Percentiles rank a stretch among this genome's conserved stretches.
Conservation (phyloP, 1,139 yeast species). For the Debaryomyces psychrophilus region DNA sequence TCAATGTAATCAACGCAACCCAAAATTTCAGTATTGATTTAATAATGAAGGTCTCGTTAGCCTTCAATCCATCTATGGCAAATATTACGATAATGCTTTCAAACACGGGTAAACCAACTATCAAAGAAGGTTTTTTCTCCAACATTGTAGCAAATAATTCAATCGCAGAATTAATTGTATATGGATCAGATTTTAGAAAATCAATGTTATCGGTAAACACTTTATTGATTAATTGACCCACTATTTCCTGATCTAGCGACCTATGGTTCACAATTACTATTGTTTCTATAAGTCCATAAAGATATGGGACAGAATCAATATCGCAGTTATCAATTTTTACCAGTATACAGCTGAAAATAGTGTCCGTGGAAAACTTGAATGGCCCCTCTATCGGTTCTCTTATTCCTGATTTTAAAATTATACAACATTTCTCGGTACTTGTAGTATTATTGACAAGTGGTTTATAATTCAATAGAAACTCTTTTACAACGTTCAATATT, state of each 20-base stretch:
- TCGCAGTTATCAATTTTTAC: conserved; percentile 38
- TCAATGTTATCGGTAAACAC: conserved; percentile 36
- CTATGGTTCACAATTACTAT: conserved; percentile 39
- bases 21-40: conserved; percentile 68
- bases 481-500: conserved; percentile 42
- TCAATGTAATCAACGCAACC: conserved; percentile 56
- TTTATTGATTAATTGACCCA: conserved; percentile 29
- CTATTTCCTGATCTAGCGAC: conserved; percentile 30
- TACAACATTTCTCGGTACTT: conserved; percentile 59
- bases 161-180: conserved; percentile 50
- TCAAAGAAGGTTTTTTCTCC: conserved; percentile 52
- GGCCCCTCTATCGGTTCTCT: conserved; percentile 60
- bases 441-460: conserved; percentile 36
- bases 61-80: conserved; percentile 48
- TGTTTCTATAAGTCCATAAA: conserved; percentile 47
- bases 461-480: conserved; percentile 44
- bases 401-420: conserved; percentile 58
- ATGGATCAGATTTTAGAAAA: conserved; percentile 53
- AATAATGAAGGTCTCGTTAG: conserved; percentile 67
- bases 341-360: conserved; percentile 49
- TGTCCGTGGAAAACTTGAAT: conserved; percentile 52
- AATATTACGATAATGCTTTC: conserved; percentile 41
- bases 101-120: conserved; percentile 41
- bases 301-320: conserved; percentile 36
- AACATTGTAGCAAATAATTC: conserved; percentile 49